Evolutionary conservation across 768 basidiomycete species (phyloP), one percentile per base, ranked within the genome.

Genomic region (Kondoa malvinella): DNA sequence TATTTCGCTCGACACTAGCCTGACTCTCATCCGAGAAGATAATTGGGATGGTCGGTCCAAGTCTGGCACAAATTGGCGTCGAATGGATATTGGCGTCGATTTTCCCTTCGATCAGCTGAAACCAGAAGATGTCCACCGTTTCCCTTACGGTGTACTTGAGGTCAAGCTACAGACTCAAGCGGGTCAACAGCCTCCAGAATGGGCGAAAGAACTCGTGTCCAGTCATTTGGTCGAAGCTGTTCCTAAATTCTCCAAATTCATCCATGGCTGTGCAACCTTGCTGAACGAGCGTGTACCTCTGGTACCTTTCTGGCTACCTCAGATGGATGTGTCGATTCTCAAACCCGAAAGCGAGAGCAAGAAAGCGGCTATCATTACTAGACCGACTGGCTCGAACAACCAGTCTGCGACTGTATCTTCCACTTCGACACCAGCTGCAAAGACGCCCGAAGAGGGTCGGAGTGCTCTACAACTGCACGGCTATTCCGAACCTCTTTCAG

Each of bases 231-330:
- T 97, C 21, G 95, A 96, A 77, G 91, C 92, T 15, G 90, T 99
- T 0, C 95, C 95, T 34, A 97, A 97, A 79, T 97, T 97, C 81
- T 88, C 88, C 82, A 80, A 77, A 79, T 94, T 94, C 76, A 92
- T 95, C 67, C 92, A 94, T 76, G 94, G 95, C 29, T 99, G 95
- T 76, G 86, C 94, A 1, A 92, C 91, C 1, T 81, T 97, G 0
- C 78, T 97, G 12, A 92, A 92, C 25, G 84, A 88, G 73, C 87
- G 94, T 34, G 92, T 96, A 58, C 88, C 96, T 74, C 82, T 99
- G 27, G 88, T 99, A 34, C 95, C 95, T 3, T 99, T 96, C 81
- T 99, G 95, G 95, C 83, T 92, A 3, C 92, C 92, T 3, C 92
- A 97, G 76, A 95, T 96, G 92, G 92, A 95, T n/a, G 33, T 56